Percentiles rank a stretch among this genome's conserved stretches.
Conservation (phyloP, 495 filamentous ascomycete genomes). For the Polyplosphaeria fusca region DNA sequence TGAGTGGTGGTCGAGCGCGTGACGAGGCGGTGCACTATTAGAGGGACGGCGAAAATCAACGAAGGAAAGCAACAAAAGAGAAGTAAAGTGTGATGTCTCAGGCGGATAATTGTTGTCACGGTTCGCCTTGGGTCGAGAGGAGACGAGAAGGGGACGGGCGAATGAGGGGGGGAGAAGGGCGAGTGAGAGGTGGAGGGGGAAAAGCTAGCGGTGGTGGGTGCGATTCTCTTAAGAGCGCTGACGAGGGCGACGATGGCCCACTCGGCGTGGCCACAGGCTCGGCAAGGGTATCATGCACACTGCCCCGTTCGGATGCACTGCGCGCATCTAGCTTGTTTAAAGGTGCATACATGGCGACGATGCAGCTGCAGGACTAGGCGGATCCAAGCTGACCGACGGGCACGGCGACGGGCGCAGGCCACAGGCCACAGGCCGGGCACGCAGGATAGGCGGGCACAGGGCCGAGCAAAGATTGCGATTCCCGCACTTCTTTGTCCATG, state of each 20-base stretch:
- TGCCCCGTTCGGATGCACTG: constrained; percentile 30
- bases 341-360: constrained; percentile 29
- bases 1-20: constrained; percentile 42
- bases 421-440: constrained; percentile 22
- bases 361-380: constrained; percentile 30
- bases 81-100: constrained; percentile 42
- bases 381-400: constrained; percentile 32
- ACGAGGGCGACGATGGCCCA: constrained; percentile 27
- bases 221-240: constrained; percentile 27
- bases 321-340: constrained; percentile 28
- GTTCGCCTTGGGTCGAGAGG: constrained; percentile 41
- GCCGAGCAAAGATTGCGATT: constrained; percentile 22
- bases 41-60: constrained; percentile 38
- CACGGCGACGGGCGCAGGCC: constrained; percentile 25
- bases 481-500: neutral
- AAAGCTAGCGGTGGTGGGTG: constrained; percentile 33
- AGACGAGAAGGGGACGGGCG: constrained; percentile 42
- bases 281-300: constrained; percentile 33
- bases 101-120: constrained; percentile 50
- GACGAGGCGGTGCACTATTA: constrained; percentile 31
- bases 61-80: constrained; percentile 51
- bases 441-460: constrained; percentile 26
- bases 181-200: constrained; percentile 37
- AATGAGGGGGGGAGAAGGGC: constrained; percentile 43
- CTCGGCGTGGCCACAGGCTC: constrained; percentile 30